Evolutionary conservation across 495 filamentous ascomycete genomes (phyloP), one percentile per base, ranked within the genome.

Genomic region (Parathielavia appendiculata): DNA sequence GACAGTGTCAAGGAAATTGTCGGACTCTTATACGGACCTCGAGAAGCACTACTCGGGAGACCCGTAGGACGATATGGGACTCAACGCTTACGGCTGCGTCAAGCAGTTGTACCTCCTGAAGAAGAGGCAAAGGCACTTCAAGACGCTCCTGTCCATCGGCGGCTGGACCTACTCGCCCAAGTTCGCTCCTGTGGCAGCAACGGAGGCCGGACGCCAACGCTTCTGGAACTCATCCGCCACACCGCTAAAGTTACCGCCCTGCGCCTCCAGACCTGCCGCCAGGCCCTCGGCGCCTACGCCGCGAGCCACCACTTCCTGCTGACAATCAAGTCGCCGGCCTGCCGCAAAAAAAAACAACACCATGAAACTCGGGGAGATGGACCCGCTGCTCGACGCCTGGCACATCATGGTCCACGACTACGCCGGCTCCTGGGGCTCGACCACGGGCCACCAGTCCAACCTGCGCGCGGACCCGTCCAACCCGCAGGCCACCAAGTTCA

Each of bases 161-260:
- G 91, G 91, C 7, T 95, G 91, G 88, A 91, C 89, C 0, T 95
- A 91, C 69, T 90, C 89, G 11, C 73, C 84, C 57, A 91, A 95
- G 64, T 92, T 96, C 62, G 77, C 83, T 0, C 76, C 79, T 16
- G 84, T 87, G 0, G 79, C 85, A 9, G 81, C 81, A 0, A 85
- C 82, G 0, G 76, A 78, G 2, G 71, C 73, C 19, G 82, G 79
- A 39, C 76, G 79, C 19, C 69, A 74, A 36, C 77, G 47, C 1
- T 91, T 92, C 71, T 89, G 87, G 20, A 69, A 75, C 5, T 82
- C 79, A 30, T 79, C 89, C 17, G 81, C 90, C 12, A 73, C 80
- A 52, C 72, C 95, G 11, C 70, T 93, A 56, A 81, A 76, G 57
- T 63, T 60, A 43, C 2, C 52, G 84, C 95, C 47, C 73, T 81